phyloP scores from a whole-genome alignment of 2,329 filamentous ascomycete genomes.

The Colletotrichum graminicola region DNA sequence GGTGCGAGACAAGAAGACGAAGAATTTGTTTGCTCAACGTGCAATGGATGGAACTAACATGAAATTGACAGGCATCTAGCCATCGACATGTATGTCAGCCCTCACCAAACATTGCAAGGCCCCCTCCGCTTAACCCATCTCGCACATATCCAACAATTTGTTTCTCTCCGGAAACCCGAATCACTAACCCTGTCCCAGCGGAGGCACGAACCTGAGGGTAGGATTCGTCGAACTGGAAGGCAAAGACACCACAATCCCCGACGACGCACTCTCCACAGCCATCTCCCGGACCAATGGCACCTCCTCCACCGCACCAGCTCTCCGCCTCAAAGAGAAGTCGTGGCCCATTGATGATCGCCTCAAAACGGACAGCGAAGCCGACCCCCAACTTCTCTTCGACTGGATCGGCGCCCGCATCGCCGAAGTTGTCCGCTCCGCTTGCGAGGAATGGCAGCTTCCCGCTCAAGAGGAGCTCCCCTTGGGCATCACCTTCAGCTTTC shows the following conservation, averaged over 20 bases:
- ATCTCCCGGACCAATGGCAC: constrained; percentile 38
- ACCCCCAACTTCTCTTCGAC: constrained; percentile 80
- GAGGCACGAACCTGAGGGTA: constrained; percentile 77
- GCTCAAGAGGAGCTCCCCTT: constrained; percentile 65
- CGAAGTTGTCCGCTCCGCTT: constrained; percentile 74
- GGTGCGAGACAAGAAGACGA: neutral
- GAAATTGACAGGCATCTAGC: constrained; percentile 64
- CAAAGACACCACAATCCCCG: constrained; percentile 44
- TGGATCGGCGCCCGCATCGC: constrained; percentile 87
- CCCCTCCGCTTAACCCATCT: neutral
- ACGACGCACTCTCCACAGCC: constrained; percentile 15
- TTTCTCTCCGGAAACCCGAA: neutral
- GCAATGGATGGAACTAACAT: constrained; percentile 30
- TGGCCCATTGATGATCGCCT: constrained; percentile 82
- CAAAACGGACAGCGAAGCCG: constrained; percentile 69
- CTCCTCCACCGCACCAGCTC: constrained; percentile 56
- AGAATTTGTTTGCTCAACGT: neutral
- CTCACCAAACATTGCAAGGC: neutral
- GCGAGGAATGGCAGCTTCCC: constrained; percentile 56
- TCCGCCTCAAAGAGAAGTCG: constrained; percentile 73
- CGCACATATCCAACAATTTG: neutral
- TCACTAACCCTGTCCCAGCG: constrained; percentile 56
- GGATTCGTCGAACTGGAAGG: constrained; percentile 74
- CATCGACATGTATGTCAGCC: constrained; percentile 72
- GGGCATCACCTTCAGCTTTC: constrained; percentile 79